Evolutionary conservation across 1,284 basidiomycete species (phyloP), one percentile per base, ranked within the genome.

Genomic region (Moesziomyces sp.): DNA sequence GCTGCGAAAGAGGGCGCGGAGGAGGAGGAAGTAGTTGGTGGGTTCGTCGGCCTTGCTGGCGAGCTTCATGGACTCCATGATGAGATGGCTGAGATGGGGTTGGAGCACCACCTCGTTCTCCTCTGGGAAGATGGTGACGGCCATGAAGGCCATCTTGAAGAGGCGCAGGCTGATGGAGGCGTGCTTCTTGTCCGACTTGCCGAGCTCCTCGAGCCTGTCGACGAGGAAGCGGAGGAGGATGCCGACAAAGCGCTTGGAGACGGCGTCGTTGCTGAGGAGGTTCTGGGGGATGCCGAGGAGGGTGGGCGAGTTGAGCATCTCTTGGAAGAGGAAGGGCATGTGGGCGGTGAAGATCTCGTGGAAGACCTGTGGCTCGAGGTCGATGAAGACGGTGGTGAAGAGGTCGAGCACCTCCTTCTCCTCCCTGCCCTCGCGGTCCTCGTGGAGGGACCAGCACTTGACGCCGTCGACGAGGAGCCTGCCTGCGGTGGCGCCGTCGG

Each of bases 51-150:
- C 91, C 84, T 94, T 94, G 46, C 93, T 92, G 2, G 97, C 95
- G 46, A 95, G 88, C 38, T 94, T 92, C 84, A 99, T 97, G 68
- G 93, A 97, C 79, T 95, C 93, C 92, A 98, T 97, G 80, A 99
- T 92, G 53, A 99, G 86, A 83, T 94, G 94, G 46, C 93, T 91
- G 42, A 99, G 88, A 85, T 99, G 94, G 0, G 93, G 91, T 19
- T 95, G 94, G 10, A 99, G 87, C 58, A 98, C 93, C 18, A 91
- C 89, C 86, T 99, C 97, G 85, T 98, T 99, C 40, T 88, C 86
- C 30, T 86, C 85, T 35, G 94, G 91, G 84, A 90, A 91, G 61
- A 89, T 85, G 40, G 91, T 91, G 69, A 99, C 93, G 3, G 96
- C 93, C 74, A 90, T 88, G 86, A 99, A 99, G 9, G 94, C 92